Conservation (phyloP, 2,329 filamentous ascomycete genomes). For the Microdochium trichocladiopsis region DNA sequence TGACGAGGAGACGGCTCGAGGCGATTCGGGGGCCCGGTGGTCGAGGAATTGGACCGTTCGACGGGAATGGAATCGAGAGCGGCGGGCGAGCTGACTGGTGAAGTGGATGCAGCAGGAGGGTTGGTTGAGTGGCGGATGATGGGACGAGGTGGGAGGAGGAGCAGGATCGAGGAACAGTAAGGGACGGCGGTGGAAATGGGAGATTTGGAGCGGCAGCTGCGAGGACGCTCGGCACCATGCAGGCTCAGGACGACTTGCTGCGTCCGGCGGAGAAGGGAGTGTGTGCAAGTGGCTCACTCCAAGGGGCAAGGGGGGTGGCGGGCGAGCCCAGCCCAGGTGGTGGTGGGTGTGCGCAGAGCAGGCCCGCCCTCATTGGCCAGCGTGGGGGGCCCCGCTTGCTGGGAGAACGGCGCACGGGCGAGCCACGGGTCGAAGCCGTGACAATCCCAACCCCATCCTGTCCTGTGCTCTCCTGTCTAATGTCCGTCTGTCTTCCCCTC, state of each 20-base stretch:
- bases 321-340: not conserved
- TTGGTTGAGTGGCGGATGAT: not conserved
- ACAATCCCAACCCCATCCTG: no score
- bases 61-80: not conserved
- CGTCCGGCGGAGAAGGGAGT: not conserved
- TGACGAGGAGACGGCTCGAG: not conserved
- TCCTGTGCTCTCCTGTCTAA: no score
- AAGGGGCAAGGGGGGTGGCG: not conserved
- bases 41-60: not conserved
- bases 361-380: not conserved
- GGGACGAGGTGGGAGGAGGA: not conserved
- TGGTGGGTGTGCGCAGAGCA: no score
- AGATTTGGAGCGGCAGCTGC: not conserved
- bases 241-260: not conserved
- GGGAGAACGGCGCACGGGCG: not conserved
- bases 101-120: slow-evolving; percentile 1
- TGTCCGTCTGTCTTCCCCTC: no score
- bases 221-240: not conserved
- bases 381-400: not conserved
- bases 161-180: not conserved
- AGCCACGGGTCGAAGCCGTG: no score
- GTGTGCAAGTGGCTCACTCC: not conserved
- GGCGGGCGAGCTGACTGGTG: not conserved
- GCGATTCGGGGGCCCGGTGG: not conserved
- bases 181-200: not conserved